These are phyloP conservation scores for Abrus precatorius DNA, from an alignment of 306 rosid genomes.

Conservation along the genomic window DNA sequence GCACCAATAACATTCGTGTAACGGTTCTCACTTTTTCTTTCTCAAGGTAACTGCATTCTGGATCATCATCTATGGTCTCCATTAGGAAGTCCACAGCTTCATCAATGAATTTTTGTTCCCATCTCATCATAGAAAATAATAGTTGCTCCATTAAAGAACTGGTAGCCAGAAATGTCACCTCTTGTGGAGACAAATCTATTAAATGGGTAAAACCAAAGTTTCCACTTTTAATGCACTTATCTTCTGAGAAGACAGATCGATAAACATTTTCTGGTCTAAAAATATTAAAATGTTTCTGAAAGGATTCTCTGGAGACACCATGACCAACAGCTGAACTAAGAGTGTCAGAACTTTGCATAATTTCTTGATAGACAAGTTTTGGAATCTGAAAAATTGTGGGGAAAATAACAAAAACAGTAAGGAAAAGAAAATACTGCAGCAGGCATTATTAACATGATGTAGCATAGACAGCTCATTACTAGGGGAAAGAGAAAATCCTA, in stretches of 20 bases:
- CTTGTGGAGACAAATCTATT: constrained; percentile 87
- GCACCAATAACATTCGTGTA: constrained; percentile 83
- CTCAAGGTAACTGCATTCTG: constrained; percentile 65
- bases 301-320: constrained; percentile 69
- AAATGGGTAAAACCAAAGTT: constrained; percentile 86
- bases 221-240: constrained; percentile 61
- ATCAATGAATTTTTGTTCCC: constrained; percentile 70
- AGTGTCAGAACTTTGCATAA: constrained; percentile 64
- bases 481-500: constrained; percentile 16
- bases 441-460: constrained; percentile 19
- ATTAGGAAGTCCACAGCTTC: constrained; percentile 65
- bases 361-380: constrained; percentile 75
- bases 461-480: constrained; percentile 7
- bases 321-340: constrained; percentile 61
- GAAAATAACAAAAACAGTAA: constrained; percentile 31
- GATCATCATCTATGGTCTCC: constrained; percentile 66
- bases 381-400: constrained; percentile 67
- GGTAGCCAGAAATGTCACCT: constrained; percentile 82
- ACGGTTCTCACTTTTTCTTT: constrained; percentile 80
- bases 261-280: constrained; percentile 76
- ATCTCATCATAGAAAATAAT: constrained; percentile 76
- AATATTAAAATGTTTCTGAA: constrained; percentile 70
- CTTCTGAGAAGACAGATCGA: constrained; percentile 71
- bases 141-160: constrained; percentile 81
- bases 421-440: constrained; percentile 24